phyloP scores from a whole-genome alignment of 2,329 filamentous ascomycete species.

The Harringtonia lauricola region DNA sequence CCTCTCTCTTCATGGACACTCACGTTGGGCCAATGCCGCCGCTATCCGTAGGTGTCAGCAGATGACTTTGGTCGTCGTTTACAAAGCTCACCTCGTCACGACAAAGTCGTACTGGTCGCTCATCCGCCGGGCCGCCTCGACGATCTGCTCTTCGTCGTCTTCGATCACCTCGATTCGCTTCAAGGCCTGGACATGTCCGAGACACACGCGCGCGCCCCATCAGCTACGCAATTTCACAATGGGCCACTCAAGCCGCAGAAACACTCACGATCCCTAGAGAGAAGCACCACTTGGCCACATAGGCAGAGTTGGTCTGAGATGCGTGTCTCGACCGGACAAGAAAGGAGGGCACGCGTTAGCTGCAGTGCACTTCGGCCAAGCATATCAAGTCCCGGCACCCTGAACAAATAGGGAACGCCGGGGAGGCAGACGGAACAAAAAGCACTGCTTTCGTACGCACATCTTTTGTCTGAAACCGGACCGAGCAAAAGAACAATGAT shows the following conservation, averaged over 20 bases:
- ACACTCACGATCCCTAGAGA: slow-evolving; percentile 47
- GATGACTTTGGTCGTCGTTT: neutral
- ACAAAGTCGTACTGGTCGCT: slow-evolving; percentile 86
- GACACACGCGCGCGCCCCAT: no score
- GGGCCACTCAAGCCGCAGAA: no score
- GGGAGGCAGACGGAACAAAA: no score
- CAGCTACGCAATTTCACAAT: no score
- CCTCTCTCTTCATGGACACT: slow-evolving; percentile 20
- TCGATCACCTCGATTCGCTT: slow-evolving; percentile 88
- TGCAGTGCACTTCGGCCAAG: neutral
- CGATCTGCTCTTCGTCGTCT: slow-evolving; percentile 83
- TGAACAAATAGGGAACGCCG: no score
- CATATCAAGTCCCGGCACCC: no score
- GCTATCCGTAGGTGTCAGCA: slow-evolving; percentile 24
- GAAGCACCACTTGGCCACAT: slow-evolving; percentile 55
- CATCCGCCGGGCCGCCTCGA: slow-evolving; percentile 81
- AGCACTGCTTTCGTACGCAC: slow-evolving; percentile 2
- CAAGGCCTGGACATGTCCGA: slow-evolving; percentile 42
- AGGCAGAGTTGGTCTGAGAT: slow-evolving; percentile 50
- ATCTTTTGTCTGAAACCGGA: slow-evolving; percentile 9
- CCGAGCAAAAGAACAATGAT: neutral
- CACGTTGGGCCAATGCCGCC: slow-evolving; percentile 94
- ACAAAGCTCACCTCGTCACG: slow-evolving; percentile 54
- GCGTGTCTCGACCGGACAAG: neutral
- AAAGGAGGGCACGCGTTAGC: neutral